phyloP scores from a whole-genome alignment of 75 land plant species.

The Chamaecyparis obtusa region DNA sequence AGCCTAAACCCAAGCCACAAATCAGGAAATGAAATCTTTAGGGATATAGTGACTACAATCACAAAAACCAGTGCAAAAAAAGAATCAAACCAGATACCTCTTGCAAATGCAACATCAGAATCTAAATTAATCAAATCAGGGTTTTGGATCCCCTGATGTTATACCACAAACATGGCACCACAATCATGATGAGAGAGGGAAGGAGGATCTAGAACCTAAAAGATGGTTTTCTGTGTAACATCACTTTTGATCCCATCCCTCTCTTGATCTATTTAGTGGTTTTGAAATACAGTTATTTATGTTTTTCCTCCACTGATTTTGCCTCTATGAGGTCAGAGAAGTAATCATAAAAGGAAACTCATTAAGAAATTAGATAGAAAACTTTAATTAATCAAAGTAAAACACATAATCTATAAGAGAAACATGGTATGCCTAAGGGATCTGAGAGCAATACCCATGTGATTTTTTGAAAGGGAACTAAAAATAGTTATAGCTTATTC shows the following conservation, averaged over 20 bases:
- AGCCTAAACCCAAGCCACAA: slow-evolving; percentile 18
- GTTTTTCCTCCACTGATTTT: background rate
- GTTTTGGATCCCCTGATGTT: slow-evolving; percentile 18
- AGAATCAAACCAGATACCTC: slow-evolving; percentile 21
- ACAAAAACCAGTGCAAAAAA: slow-evolving; percentile 31
- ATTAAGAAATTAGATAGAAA: no score
- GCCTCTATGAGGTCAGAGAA: slow-evolving; percentile 45
- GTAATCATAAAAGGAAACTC: no score
- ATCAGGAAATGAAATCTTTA: slow-evolving; percentile 25
- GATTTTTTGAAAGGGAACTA: no score
- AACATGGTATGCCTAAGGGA: no score
- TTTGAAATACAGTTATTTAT: background rate
- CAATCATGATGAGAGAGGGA: slow-evolving; percentile 31
- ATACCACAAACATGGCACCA: slow-evolving; percentile 44
- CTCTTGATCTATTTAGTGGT: background rate
- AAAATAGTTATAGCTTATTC: no score
- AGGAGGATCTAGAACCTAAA: slow-evolving; percentile 30
- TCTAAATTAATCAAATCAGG: background rate
- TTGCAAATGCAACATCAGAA: slow-evolving; percentile 7
- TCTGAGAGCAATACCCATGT: no score
- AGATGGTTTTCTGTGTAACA: background rate
- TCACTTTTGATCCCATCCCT: background rate
- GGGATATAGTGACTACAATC: slow-evolving; percentile 24
- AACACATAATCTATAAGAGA: no score
- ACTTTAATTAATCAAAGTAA: no score